These are phyloP conservation scores for Boletellus ananas DNA, from an alignment of 768 basidiomycete species.

Conservation along the genomic window DNA sequence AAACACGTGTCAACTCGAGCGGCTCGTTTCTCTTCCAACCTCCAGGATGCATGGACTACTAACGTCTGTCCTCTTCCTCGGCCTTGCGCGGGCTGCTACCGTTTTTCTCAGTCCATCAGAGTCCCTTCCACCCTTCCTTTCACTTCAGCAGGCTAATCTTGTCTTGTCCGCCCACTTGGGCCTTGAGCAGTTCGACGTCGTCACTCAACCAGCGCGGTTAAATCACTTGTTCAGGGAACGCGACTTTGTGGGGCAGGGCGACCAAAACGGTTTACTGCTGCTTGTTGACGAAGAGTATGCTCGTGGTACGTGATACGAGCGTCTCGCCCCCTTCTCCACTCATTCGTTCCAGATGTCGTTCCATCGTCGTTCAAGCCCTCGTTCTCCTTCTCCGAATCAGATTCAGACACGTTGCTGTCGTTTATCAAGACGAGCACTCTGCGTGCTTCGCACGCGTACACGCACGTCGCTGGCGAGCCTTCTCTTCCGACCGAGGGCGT, in stretches of 20 bases:
- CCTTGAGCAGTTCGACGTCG: slow-evolving; percentile 60
- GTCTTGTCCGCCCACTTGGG: slow-evolving; percentile 66
- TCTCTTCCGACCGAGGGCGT: slow-evolving; percentile 28
- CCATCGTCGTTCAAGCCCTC: slow-evolving; percentile 48
- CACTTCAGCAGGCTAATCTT: slow-evolving; percentile 53
- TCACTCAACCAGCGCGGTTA: slow-evolving; percentile 32
- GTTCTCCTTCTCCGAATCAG: slow-evolving; percentile 38
- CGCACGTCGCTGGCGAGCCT: slow-evolving; percentile 46
- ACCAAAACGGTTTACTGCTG: slow-evolving; percentile 48
- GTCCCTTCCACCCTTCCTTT: slow-evolving; percentile 37
- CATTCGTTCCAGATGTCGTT: slow-evolving; percentile 45
- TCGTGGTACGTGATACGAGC: slow-evolving; percentile 40
- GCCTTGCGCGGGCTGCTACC: slow-evolving; percentile 46
- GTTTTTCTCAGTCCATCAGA: slow-evolving; percentile 57
- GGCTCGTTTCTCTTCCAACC: neutral
- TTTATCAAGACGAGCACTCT: slow-evolving; percentile 56
- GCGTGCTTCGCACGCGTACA: slow-evolving; percentile 56
- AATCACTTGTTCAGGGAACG: slow-evolving; percentile 32
- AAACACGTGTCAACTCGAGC: slow-evolving; percentile 22
- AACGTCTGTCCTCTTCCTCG: slow-evolving; percentile 26
- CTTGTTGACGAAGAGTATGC: slow-evolving; percentile 54
- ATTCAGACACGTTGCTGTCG: slow-evolving; percentile 39
- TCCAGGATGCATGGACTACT: slow-evolving; percentile 21
- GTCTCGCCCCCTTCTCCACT: neutral
- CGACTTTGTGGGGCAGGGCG: slow-evolving; percentile 55